phyloP scores from a whole-genome alignment of 768 basidiomycete species.

The Amanita fuliginea region DNA sequence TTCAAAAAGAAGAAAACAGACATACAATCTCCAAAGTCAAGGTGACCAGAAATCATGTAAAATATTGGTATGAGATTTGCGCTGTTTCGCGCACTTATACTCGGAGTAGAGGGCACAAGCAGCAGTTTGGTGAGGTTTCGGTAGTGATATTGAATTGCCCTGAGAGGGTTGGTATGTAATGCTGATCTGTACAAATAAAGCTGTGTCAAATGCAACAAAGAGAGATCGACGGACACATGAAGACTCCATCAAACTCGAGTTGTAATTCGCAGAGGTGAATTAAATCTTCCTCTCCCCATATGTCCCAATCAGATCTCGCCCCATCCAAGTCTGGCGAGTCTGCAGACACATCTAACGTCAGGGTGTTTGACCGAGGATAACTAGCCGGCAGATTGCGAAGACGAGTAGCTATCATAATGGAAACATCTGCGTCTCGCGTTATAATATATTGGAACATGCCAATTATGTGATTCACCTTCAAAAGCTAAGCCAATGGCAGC shows the following conservation, averaged over 20 bases:
- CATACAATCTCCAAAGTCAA: conserved; percentile 59
- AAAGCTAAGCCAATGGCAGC: conserved; percentile 55
- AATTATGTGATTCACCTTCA: conserved; percentile 29
- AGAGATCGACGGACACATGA: conserved; percentile 27
- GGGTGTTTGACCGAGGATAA: conserved; percentile 3
- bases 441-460: neutral
- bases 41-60: conserved; percentile 39
- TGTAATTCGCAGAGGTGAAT: conserved; percentile 55
- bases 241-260: conserved; percentile 32
- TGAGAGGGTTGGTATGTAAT: conserved; percentile 31
- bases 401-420: conserved; percentile 54
- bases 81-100: conserved; percentile 2
- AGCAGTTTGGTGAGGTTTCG: conserved; percentile 29
- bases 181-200: conserved; percentile 17
- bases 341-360: conserved; percentile 28
- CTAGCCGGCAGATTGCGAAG: conserved; percentile 36
- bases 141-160: conserved; percentile 28
- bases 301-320: conserved; percentile 33
- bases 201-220: neutral
- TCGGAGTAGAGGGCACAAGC: conserved; percentile 12
- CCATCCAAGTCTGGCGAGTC: conserved; percentile 11
- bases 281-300: conserved; percentile 45
- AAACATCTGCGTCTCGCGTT: conserved; percentile 27
- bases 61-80: conserved; percentile 19
- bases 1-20: neutral